These are phyloP conservation scores for Arthroderma uncinatum DNA, from an alignment of 2,329 filamentous ascomycete genomes.

Conservation along the genomic window DNA sequence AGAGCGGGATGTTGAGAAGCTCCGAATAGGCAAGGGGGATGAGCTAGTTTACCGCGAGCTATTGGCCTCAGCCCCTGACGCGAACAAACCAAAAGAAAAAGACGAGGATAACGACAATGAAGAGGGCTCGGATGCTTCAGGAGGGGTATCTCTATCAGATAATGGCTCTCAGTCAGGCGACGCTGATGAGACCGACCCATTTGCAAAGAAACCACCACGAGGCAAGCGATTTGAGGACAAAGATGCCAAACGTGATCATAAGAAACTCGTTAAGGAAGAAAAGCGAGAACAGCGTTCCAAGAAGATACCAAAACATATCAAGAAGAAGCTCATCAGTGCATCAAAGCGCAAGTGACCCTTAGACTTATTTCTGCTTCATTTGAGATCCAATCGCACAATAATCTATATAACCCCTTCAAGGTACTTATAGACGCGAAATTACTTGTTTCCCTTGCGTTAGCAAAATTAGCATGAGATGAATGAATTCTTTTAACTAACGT, in stretches of 20 bases:
- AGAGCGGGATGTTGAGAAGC: slow-evolving; percentile 73
- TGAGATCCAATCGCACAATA: no score
- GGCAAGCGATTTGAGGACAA: slow-evolving; percentile 86
- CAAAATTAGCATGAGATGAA: no score
- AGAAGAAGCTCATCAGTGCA: slow-evolving; percentile 67
- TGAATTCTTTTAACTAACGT: no score
- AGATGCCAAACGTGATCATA: slow-evolving; percentile 78
- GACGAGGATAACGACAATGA: slow-evolving; percentile 27
- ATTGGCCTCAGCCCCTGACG: slow-evolving; percentile 55
- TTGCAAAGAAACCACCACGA: slow-evolving; percentile 57
- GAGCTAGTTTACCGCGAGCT: slow-evolving; percentile 79
- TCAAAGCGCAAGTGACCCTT: slow-evolving; percentile 28
- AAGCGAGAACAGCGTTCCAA: slow-evolving; percentile 86
- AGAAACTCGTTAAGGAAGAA: slow-evolving; percentile 84
- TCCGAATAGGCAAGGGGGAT: slow-evolving; percentile 60
- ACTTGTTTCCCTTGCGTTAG: no score
- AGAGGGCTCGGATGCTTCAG: slow-evolving; percentile 27
- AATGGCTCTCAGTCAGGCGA: slow-evolving; percentile 29
- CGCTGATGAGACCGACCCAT: slow-evolving; percentile 36
- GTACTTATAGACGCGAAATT: no score
- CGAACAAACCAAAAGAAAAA: slow-evolving; percentile 15
- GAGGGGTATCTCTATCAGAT: slow-evolving; percentile 31
- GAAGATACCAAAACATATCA: slow-evolving; percentile 93
- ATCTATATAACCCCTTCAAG: no score
- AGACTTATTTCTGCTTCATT: background rate